phyloP scores from a whole-genome alignment of 768 basidiomycete species.

The Chalciporus sphaerocephalus region DNA sequence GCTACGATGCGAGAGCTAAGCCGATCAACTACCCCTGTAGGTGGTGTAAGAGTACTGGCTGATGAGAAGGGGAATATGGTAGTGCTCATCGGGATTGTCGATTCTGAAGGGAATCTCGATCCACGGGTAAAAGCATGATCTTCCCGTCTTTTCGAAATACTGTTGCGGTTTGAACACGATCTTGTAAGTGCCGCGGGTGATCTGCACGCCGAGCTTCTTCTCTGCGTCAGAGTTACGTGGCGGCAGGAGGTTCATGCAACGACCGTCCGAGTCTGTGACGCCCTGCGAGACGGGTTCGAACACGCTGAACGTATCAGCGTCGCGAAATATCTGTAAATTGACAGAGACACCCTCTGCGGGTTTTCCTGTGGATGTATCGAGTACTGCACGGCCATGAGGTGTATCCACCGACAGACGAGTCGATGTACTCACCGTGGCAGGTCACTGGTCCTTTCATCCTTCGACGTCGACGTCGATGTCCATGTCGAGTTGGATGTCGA shows the following conservation, averaged over 20 bases:
- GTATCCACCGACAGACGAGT: too few species aligned
- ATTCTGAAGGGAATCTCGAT: conserved; percentile 88
- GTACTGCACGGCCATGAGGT: conserved; percentile 51
- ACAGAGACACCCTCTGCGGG: conserved; percentile 72
- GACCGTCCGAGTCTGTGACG: conserved; percentile 74
- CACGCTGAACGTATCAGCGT: conserved; percentile 35
- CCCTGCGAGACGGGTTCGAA: conserved; percentile 58
- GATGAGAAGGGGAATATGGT: conserved; percentile 88
- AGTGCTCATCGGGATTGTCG: conserved; percentile 70
- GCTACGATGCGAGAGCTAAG: neutral
- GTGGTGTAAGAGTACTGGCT: conserved; percentile 92
- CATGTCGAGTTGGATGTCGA: neutral
- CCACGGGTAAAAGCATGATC: conserved; percentile 82
- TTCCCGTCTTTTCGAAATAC: conserved; percentile 65
- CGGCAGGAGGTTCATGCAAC: conserved; percentile 74
- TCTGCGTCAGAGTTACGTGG: conserved; percentile 44
- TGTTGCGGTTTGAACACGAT: conserved; percentile 78
- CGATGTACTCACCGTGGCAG: conserved; percentile 65
- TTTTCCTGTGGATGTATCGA: conserved; percentile 80
- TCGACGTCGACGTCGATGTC: neutral
- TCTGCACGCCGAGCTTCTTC: conserved; percentile 38
- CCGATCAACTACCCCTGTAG: conserved; percentile 75
- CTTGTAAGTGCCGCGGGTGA: conserved; percentile 64
- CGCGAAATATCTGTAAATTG: conserved; percentile 51
- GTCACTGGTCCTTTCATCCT: conserved; percentile 79